Evolutionary conservation across 306 rosid genomes (phyloP).

Genomic region (Chamaecrista fasciculata): DNA sequence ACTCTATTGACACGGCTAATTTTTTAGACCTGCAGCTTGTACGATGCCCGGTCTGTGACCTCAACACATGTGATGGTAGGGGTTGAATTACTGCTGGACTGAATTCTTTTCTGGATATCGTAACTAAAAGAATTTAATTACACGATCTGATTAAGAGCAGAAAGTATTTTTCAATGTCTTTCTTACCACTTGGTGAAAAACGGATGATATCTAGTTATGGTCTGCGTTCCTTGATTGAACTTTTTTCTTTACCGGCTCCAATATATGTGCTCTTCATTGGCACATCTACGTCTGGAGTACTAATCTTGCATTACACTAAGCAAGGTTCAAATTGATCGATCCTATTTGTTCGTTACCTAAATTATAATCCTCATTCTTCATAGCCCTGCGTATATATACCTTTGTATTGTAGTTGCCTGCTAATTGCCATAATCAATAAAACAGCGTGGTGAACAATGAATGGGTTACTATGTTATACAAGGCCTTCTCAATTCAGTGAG

Average conservation of each 20-base stretch:
- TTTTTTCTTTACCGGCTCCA: background rate
- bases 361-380: constrained; percentile 8
- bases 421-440: constrained; percentile 18
- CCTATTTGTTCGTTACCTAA: background rate
- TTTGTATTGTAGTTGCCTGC: constrained; percentile 10
- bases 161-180: background rate
- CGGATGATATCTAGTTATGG: background rate
- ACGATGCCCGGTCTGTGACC: constrained; percentile 93
- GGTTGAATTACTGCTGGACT: background rate
- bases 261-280: background rate
- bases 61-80: constrained; percentile 89
- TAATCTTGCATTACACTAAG: background rate
- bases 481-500: background rate
- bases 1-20: constrained; percentile 29
- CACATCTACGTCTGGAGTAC: background rate
- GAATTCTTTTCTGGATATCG: background rate
- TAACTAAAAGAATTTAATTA: background rate
- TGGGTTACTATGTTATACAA: constrained; percentile 21
- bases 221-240: background rate
- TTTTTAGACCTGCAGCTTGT: constrained; percentile 95
- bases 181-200: background rate
- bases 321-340: background rate
- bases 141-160: background rate
- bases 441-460: constrained; percentile 15
- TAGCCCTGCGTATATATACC: constrained; percentile 4